Base-by-base conservation (phyloP, 1,284 basidiomycete species). In the Leccinum solheimii region DNA sequence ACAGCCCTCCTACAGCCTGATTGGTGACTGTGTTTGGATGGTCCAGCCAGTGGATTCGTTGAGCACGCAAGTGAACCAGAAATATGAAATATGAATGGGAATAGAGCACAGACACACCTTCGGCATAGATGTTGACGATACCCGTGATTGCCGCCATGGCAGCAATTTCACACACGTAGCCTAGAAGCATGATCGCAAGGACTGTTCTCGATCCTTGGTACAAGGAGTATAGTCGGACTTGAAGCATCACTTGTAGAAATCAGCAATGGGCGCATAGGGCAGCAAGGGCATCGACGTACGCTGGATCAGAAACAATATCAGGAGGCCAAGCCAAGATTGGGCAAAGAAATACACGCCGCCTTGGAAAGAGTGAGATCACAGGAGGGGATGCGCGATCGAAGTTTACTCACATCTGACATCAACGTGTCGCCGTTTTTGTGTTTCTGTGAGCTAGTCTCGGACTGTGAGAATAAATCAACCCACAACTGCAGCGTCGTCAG, bases 171-270 rank as follows among this genome's bases (percentile, higher is more conserved):
- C 54, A 40, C 21, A 55, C 54, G 36, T 40, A 55, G 10, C 54
- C 54, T 16, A 55, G 16, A 16, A 55, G 16, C 36, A 55, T 55
- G 23, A 55, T 55, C 9, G 23, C 13, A 8, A 55, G 34, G 34
- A 55, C 38, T 16, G 27, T 27, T 14, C 23, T 55, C 23, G 54
- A 55, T 40, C 54, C 34, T 40, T 26, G 34, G 36, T 55, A 55
- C 54, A 55, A 40, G 3, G 54, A 19, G 14, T 55, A 55, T 23
- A 55, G 13, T 55, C 54, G 54, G n/a, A 55, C 36, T 55, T 55
- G 54, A 55, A 55, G 34, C 36, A 55, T 55, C 21, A 55, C 54
- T 55, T 54, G 7, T n/a, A 10, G 34, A 54, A 5, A 3, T 55
- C 10, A 55, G 26, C 36, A 55, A 10, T 1, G 16, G 3, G 23